These are phyloP conservation scores for Quillaja saponaria DNA, from an alignment of 306 rosid species.

Conservation along the genomic window DNA sequence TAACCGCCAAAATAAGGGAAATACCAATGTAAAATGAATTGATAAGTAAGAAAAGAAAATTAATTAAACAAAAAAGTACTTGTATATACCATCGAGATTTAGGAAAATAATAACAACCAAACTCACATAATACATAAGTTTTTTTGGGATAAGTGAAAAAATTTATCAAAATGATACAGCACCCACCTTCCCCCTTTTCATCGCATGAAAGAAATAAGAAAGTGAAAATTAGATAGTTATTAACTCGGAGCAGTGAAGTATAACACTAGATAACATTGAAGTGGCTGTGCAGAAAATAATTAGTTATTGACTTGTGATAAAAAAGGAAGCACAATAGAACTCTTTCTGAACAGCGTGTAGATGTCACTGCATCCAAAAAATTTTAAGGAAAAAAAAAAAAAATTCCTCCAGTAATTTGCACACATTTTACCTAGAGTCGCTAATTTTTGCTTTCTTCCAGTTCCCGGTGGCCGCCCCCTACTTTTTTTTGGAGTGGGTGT, in stretches of 20 bases:
- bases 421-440: slow-evolving; percentile 66
- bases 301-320: not conserved
- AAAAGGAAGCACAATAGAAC: slow-evolving; percentile 5
- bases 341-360: not conserved
- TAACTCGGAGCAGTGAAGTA: too few species aligned
- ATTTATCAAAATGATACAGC: slow-evolving; percentile 6
- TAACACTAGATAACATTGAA: not conserved
- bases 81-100: not conserved
- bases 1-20: slow-evolving; percentile 16
- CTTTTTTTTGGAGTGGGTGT: slow-evolving; percentile 48
- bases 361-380: not conserved
- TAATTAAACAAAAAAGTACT: slow-evolving; percentile 5
- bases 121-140: not conserved
- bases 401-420: slow-evolving; percentile 13
- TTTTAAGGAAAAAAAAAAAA: not conserved
- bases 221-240: slow-evolving; percentile 7
- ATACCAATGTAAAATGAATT: slow-evolving; percentile 1
- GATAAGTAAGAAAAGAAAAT: not conserved
- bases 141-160: not conserved
- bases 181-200: not conserved
- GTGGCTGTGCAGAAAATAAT: not conserved
- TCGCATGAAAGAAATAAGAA: slow-evolving; percentile 4
- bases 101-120: not conserved
- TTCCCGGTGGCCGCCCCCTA: slow-evolving; percentile 84
- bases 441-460: slow-evolving; percentile 87